Evolutionary conservation across 257 asterid species (phyloP), one percentile per base, ranked within the genome.

Genomic region (Przewalskia tangutica): DNA sequence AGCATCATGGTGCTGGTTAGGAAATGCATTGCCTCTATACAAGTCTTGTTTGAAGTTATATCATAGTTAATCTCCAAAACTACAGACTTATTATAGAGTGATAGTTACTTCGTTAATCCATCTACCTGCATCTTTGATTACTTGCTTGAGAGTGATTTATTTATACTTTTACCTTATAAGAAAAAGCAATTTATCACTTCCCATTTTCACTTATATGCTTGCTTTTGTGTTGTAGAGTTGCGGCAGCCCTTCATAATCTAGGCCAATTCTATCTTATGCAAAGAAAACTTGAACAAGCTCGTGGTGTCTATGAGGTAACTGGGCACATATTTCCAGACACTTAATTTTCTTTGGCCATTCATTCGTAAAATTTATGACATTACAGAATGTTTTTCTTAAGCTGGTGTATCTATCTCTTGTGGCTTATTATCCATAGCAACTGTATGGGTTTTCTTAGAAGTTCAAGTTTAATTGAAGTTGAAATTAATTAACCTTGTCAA

Each of bases 161-260:
- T 20, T 7, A 60, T 50, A 27, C 32, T 27, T 27, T 27, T 27
- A 27, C 32, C 32, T 27, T 27, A 27, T 27, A 27, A 27, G 1
- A 27, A 23, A 27, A 27, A 27, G 32, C 32, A 27, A 27, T 0
- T 27, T 27, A 27, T 27, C 32, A 27, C 32, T 27, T 27, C 32
- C 32, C 32, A 0, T 1, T 27, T 75, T 32, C 46, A 8, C 13
- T 75, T 50, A 50, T 48, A 27, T 75, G 79, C 78, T 73, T 73
- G 59, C 23, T 54, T 55, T 63, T 77, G 55, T 70, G 20, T 88
- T 83, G 34, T 81, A 95, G 99, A 89, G 98, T 95, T 85, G 99
- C 97, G 55, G 98, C 98, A 66, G 98, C 99, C 80, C 89, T 94
- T 88, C 98, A 92, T 89, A 95, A 95, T 89, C 92, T 95, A 46